These are phyloP conservation scores for Sanghuangporus baumii DNA, from an alignment of 1,284 basidiomycete genomes.

Conservation along the genomic window DNA sequence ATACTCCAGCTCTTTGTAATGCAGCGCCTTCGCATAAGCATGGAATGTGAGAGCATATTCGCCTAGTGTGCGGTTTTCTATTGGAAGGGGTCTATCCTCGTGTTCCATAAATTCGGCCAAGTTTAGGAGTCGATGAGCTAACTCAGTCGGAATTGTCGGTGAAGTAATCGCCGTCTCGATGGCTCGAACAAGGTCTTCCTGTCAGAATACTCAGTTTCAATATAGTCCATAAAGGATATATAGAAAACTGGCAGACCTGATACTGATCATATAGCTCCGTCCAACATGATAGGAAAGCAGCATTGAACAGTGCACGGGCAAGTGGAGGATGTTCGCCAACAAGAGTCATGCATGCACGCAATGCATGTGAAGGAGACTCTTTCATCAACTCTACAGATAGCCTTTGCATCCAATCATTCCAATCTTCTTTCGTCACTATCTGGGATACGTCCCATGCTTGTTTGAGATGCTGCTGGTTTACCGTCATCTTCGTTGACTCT, in stretches of 20 bases:
- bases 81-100: constrained; percentile 94
- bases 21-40: constrained; percentile 96
- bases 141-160: constrained; percentile 76
- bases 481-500: constrained; percentile 84
- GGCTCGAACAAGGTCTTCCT: constrained; percentile 92
- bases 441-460: constrained; percentile 93
- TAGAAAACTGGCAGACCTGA: constrained; percentile 48
- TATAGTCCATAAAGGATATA: constrained; percentile 1
- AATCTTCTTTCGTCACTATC: constrained; percentile 81
- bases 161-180: constrained; percentile 88
- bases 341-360: constrained; percentile 92
- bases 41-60: constrained; percentile 93
- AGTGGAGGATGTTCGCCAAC: constrained; percentile 91
- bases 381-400: constrained; percentile 97
- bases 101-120: constrained; percentile 99
- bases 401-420: constrained; percentile 94
- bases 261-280: constrained; percentile 94
- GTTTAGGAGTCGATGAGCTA: constrained; percentile 92
- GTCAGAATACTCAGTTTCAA: not conserved
- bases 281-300: constrained; percentile 98
- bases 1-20: constrained; percentile 99
- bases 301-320: constrained; percentile 95
- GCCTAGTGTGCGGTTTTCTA: constrained; percentile 90
- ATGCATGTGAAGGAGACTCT: constrained; percentile 95
- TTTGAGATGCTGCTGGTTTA: constrained; percentile 97